Base-by-base conservation (phyloP, 169 alveolate genomes). In the Haemoproteus tartakovskyi region DNA sequence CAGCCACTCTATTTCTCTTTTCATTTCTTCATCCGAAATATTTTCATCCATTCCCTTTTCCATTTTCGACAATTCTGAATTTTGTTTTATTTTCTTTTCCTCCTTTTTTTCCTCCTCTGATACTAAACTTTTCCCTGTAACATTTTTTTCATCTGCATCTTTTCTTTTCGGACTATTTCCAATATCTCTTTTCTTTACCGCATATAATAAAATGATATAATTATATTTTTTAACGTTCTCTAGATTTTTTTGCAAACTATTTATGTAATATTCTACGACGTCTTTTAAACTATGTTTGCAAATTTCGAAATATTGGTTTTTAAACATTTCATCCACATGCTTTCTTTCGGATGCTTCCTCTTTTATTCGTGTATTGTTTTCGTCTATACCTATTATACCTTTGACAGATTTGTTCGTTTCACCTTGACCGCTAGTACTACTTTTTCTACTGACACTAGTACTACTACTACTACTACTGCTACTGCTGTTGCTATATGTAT, bases 201-300 rank as follows among this genome's bases (percentile, higher is more conserved):
- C 78, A 45, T 45, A 74, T 11, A 74, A 41, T 19, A 74, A 52
- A 45, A 74, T 59, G 26, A 74, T 60, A n/a, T 43, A 74, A 51
- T 64, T 52, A n/a, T 54, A 19, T 14, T 36, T 4, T 46, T 33
- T 6, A 33, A 6, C 43, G 9, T 6, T 1, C 36, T 38, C 36
- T 19, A 45, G 30, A 45, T 46, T 37, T 3, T 57, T 56, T 27
- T 59, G 16, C 27, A 74, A 59, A 4, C 9, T 46, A 14, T 56
- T 21, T 56, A 74, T 48, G 26, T 74, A 74, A 56, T 26, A 46
- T n/a, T 33, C n/a, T 45, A 74, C 21, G 29, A 74, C 38, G 46
- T 45, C 54, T 46, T 56, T 47, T n/a, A 57, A 18, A 2, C 41
- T 21, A 22, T 74, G 29, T 6, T 16, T 41, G 43, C 45, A 74